Percentiles rank a stretch among this genome's conserved stretches.
phyloP scores from a whole-genome alignment of 208 protist genomes.

The Wallacemonas sp. region DNA sequence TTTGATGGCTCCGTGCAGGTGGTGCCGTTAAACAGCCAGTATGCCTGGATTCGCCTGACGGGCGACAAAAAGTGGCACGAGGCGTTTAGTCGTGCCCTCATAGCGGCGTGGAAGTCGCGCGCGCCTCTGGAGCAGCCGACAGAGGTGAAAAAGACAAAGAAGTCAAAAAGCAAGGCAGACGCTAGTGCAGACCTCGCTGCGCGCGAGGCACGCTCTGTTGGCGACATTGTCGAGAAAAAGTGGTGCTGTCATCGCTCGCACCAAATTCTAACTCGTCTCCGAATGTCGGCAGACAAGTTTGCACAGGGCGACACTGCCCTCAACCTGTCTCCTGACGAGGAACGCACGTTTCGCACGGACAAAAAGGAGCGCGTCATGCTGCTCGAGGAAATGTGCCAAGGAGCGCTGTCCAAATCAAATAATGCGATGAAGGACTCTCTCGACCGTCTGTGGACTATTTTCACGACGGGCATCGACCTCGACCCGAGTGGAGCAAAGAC shows the following conservation, averaged over 20 bases:
- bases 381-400: constrained; percentile 38
- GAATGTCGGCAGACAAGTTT: constrained; percentile 62
- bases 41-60: constrained; percentile 60
- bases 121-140: constrained; percentile 21
- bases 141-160: constrained; percentile 15
- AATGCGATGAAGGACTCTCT: constrained; percentile 53
- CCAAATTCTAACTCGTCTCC: constrained; percentile 63
- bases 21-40: constrained; percentile 48
- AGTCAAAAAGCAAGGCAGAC: constrained; percentile 16
- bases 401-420: constrained; percentile 29
- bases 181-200: background rate
- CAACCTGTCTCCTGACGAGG: constrained; percentile 52
- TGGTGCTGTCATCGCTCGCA: constrained; percentile 70
- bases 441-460: constrained; percentile 71
- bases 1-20: constrained; percentile 34
- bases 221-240: constrained; percentile 61
- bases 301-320: constrained; percentile 37
- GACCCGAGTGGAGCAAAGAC: constrained; percentile 40
- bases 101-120: constrained; percentile 41
- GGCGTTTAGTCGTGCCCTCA: constrained; percentile 39
- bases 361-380: constrained; percentile 56
- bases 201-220: constrained; percentile 39
- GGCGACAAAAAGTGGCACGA: constrained; percentile 56
- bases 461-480: constrained; percentile 55
- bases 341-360: constrained; percentile 38